Evolutionary conservation across 2,329 filamentous ascomycete genomes (phyloP).

Genomic region (Colletotrichum melonis): DNA sequence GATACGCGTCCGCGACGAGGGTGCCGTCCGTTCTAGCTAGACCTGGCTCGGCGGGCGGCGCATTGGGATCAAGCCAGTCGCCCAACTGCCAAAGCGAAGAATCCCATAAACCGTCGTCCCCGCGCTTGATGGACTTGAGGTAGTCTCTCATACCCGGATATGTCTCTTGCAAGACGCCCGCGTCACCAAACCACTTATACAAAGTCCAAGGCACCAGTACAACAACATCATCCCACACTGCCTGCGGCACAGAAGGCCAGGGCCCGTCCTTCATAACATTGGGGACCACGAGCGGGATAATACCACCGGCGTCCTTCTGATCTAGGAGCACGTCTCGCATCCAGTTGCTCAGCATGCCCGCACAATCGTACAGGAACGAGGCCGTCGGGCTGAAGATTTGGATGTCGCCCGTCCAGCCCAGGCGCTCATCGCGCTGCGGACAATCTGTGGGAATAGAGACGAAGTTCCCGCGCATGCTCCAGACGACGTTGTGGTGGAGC

Average conservation of each 20-base stretch:
- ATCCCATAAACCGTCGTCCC: slow-evolving; percentile 52
- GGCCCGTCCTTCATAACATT: slow-evolving; percentile 41
- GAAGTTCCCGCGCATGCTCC: slow-evolving; percentile 70
- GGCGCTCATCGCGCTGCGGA: slow-evolving; percentile 64
- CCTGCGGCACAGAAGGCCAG: slow-evolving; percentile 42
- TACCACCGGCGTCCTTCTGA: slow-evolving; percentile 46
- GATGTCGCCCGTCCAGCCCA: slow-evolving; percentile 65
- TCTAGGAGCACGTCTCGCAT: slow-evolving; percentile 55
- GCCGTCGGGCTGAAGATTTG: slow-evolving; percentile 62
- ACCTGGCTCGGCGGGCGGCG: slow-evolving; percentile 53
- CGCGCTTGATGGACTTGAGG: slow-evolving; percentile 48
- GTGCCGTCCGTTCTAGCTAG: slow-evolving; percentile 51
- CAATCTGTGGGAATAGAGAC: slow-evolving; percentile 68
- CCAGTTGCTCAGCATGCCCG: slow-evolving; percentile 62
- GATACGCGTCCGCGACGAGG: slow-evolving; percentile 59
- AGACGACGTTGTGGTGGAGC: slow-evolving; percentile 64
- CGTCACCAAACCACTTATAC: slow-evolving; percentile 52
- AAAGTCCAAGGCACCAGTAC: slow-evolving; percentile 53
- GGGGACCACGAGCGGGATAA: slow-evolving; percentile 46
- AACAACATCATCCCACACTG: slow-evolving; percentile 56
- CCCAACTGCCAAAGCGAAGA: slow-evolving; percentile 49
- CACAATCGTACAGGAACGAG: slow-evolving; percentile 63
- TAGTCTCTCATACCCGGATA: slow-evolving; percentile 53
- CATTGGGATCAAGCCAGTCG: slow-evolving; percentile 61
- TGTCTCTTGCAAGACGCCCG: slow-evolving; percentile 47